Base-by-base conservation (phyloP, 2,329 filamentous ascomycete species). In the Aaosphaeria arxii region DNA sequence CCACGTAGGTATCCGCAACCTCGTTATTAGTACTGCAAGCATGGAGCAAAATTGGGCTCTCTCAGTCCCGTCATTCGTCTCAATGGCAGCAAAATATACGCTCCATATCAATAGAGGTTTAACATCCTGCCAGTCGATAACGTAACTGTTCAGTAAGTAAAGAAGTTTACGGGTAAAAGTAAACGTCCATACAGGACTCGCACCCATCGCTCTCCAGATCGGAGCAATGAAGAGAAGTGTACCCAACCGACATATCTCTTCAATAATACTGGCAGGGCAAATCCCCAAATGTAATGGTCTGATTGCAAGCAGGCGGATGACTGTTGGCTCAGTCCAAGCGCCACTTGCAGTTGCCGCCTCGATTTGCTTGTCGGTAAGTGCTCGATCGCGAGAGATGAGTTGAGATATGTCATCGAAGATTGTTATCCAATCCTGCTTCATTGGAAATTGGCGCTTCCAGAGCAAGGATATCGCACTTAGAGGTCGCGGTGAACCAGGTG, bases 401-500 rank as follows among this genome's bases (percentile, higher is more conserved):
- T 66, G 59, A 7, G 51, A 38, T 5, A 63, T 33, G 42, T 66
- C 58, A 36, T 66, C 62, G 35, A 67, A 66, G 17, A 66, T 55
- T 2, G 56, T 51, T 30, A 67, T 54, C 59, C 48, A 50, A 30
- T 49, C 41, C 41, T 30, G 41, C 24, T 49, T 44, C 48, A 53
- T 58, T 1, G 59, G 61, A 11, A 66, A 38, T n/a, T 57, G 54
- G 9, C 80, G 80, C 80, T 85, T 81, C 77, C 71, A 80, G 53
- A 74, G 69, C 68, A 80, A 77, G 72, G 75, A 83, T 72, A 84
- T 72, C 65, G 73, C 75, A 62, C 63, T 63, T 57, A 57, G 61
- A 63, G 78, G 77, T 68, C 75, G 74, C 72, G 81, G 80, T 78
- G 82, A 79, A 79, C 75, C 78, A 77, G 81, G 74, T 74, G 76